phyloP scores from a whole-genome alignment of 768 basidiomycete species.

The Russula sp. region DNA sequence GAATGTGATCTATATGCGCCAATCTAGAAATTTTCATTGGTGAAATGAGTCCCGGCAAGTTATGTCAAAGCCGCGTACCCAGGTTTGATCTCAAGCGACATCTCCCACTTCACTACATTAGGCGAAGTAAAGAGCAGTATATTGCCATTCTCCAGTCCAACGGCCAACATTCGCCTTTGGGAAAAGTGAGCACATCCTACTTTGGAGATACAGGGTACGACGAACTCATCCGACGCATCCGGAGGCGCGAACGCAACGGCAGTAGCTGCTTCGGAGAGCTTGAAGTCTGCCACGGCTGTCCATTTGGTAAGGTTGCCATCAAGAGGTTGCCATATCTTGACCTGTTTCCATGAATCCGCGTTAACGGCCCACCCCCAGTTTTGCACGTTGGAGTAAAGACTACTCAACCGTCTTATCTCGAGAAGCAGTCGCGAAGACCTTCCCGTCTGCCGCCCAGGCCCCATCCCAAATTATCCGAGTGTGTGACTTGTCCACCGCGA shows the following conservation, averaged over 20 bases:
- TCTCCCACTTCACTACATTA: conserved; percentile 46
- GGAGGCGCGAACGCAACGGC: conserved; percentile 64
- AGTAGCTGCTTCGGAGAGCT: conserved; percentile 73
- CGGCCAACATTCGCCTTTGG: conserved; percentile 58
- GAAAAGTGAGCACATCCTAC: neutral
- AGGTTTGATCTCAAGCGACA: conserved; percentile 46
- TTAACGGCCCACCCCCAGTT: neutral
- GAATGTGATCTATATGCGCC: conserved; percentile 75
- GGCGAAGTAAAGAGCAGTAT: conserved; percentile 59
- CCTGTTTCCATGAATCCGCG: conserved; percentile 43
- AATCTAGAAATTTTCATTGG: conserved; percentile 43
- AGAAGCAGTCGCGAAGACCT: conserved; percentile 88
- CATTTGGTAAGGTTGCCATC: conserved; percentile 45
- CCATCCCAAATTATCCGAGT: conserved; percentile 95
- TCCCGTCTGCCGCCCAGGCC: conserved; percentile 74
- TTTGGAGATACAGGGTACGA: neutral
- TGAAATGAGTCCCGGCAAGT: conserved; percentile 7
- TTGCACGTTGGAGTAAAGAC: neutral
- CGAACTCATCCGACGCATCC: conserved; percentile 44
- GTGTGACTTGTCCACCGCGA: conserved; percentile 79
- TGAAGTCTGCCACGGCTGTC: conserved; percentile 58
- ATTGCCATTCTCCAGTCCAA: conserved; percentile 82
- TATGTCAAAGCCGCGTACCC: conserved; percentile 44
- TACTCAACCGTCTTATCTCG: conserved; percentile 83
- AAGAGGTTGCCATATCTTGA: conserved; percentile 72